Evolutionary conservation across 2,329 filamentous ascomycete species (phyloP).

Genomic region (Alternaria arbusti): DNA sequence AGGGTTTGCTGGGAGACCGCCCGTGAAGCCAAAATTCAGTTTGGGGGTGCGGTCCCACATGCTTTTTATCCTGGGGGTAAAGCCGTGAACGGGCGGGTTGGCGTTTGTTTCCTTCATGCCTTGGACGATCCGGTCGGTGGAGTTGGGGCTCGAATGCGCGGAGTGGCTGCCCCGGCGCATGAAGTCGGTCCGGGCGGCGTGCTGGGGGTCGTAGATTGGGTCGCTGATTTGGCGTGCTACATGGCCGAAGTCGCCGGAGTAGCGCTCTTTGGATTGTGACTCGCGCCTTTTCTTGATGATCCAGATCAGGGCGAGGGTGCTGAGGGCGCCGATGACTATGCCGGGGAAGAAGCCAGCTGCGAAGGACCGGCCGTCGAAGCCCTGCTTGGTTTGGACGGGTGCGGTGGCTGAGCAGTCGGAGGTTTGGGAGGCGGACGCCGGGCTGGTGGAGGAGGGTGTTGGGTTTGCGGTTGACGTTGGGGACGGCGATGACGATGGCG

Average conservation of each 20-base stretch:
- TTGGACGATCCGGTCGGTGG: conserved; percentile 31
- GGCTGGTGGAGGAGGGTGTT: conserved; percentile 35
- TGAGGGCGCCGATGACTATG: conserved; percentile 44
- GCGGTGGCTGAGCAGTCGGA: conserved; percentile 23
- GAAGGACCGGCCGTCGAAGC: conserved; percentile 46
- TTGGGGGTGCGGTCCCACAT: conserved; percentile 46
- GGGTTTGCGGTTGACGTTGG: conserved; percentile 27
- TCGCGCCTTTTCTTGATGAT: conserved; percentile 44
- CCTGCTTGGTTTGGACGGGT: conserved; percentile 21
- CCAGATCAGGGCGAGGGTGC: conserved; percentile 41
- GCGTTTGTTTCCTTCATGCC: conserved; percentile 25
- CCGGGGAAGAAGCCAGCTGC: conserved; percentile 49
- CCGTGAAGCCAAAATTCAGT: conserved; percentile 36
- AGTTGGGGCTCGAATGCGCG: conserved; percentile 32
- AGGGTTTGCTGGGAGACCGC: conserved; percentile 27
- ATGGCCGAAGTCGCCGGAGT: conserved; percentile 48
- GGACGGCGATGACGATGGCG: conserved; percentile 28
- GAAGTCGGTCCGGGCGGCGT: conserved; percentile 46
- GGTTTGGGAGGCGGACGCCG: conserved; percentile 42
- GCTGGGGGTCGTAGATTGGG: conserved; percentile 47
- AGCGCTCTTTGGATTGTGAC: conserved; percentile 35
- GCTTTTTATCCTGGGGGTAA: conserved; percentile 43
- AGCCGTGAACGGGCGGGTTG: conserved; percentile 21
- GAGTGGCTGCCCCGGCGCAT: conserved; percentile 41
- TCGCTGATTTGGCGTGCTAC: conserved; percentile 48